A percentile compares a stretch with the other conserved stretches of the same genome.
Evolutionary conservation across 2,329 filamentous ascomycete genomes (phyloP).

Genomic region (Xylaria sp.): DNA sequence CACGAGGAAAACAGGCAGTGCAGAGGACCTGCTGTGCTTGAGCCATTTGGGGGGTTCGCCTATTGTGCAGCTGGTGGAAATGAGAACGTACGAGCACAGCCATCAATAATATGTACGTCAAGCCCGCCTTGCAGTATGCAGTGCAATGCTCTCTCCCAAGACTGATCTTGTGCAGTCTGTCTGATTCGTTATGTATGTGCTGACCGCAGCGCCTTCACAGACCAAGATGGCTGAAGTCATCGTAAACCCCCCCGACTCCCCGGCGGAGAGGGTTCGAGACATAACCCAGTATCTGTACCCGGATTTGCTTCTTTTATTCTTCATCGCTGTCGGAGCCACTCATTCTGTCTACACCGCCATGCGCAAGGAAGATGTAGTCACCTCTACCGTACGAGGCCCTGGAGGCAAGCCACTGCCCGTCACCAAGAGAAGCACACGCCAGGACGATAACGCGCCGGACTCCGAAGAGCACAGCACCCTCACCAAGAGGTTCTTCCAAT

Average conservation of each 20-base stretch:
- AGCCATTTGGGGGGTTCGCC: conserved; percentile 27
- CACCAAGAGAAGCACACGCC: conserved; percentile 57
- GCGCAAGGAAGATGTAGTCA: conserved; percentile 50
- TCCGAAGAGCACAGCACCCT: conserved; percentile 44
- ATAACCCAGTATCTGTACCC: conserved; percentile 56
- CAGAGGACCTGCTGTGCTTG: conserved; percentile 18
- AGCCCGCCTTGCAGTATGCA: conserved; percentile 37
- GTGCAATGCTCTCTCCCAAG: conserved; percentile 35
- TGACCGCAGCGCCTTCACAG: conserved; percentile 31
- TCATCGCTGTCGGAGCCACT: conserved; percentile 53
- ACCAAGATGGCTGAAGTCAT: conserved; percentile 37
- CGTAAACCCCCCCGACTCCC: conserved; percentile 33
- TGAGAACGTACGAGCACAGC: conserved; percentile 33
- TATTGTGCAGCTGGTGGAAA: conserved; percentile 31
- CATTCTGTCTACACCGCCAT: conserved; percentile 57
- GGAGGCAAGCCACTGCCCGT: conserved; percentile 85
- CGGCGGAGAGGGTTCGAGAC: conserved; percentile 48
- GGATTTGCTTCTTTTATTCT: conserved; percentile 53
- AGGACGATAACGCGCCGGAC: conserved; percentile 47
- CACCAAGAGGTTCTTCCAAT: conserved; percentile 66
- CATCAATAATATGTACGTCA: conserved; percentile 37
- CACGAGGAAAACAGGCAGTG: conserved; percentile 21
- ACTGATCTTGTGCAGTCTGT: conserved; percentile 28
- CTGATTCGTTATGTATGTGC: conserved; percentile 24
- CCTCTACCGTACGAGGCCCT: conserved; percentile 67